Evolutionary conservation across 1,284 basidiomycete genomes (phyloP).

Genomic region (Afroboletus lepidellus): DNA sequence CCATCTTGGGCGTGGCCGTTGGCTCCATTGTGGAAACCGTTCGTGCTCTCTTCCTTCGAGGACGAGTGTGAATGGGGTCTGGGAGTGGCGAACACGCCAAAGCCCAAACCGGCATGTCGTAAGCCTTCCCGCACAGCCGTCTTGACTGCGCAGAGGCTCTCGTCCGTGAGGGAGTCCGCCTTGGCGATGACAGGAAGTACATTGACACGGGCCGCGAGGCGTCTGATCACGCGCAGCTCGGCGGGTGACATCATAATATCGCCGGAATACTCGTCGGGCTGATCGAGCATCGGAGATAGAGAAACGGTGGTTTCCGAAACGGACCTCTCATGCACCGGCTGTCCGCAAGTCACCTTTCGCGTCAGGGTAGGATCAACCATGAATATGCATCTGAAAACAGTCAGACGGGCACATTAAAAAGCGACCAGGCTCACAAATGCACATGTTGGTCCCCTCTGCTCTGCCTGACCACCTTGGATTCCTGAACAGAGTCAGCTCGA

Average conservation of each 20-base stretch:
- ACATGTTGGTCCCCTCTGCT: conserved; percentile 84
- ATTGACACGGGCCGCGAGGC: conserved; percentile 68
- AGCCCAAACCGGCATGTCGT: conserved; percentile 59
- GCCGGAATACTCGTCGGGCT: conserved; percentile 47
- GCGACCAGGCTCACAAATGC: conserved; percentile 58
- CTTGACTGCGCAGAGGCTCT: conserved; percentile 64
- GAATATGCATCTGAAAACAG: conserved; percentile 64
- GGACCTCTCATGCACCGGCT: conserved; percentile 49
- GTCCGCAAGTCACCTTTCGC: conserved; percentile 45
- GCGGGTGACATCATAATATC: conserved; percentile 64
- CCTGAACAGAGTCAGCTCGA: conserved; percentile 41
- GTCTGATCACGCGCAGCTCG: conserved; percentile 74
- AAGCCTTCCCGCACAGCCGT: conserved; percentile 64
- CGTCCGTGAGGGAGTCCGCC: conserved; percentile 76
- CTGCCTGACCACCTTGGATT: conserved; percentile 80
- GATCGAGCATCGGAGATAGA: conserved; percentile 37
- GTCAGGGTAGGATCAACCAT: conserved; percentile 75
- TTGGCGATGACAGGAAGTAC: conserved; percentile 75
- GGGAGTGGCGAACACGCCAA: conserved; percentile 67
- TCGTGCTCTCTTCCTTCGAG: conserved; percentile 21
- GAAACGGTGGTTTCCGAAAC: conserved; percentile 62
- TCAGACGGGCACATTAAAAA: conserved; percentile 18
- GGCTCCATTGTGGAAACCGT: conserved; percentile 24
- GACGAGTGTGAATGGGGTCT: conserved; percentile 11
- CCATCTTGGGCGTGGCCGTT: conserved; percentile 32